Base-by-base conservation (phyloP, 768 basidiomycete species). In the Pisolithus microcarpus region DNA sequence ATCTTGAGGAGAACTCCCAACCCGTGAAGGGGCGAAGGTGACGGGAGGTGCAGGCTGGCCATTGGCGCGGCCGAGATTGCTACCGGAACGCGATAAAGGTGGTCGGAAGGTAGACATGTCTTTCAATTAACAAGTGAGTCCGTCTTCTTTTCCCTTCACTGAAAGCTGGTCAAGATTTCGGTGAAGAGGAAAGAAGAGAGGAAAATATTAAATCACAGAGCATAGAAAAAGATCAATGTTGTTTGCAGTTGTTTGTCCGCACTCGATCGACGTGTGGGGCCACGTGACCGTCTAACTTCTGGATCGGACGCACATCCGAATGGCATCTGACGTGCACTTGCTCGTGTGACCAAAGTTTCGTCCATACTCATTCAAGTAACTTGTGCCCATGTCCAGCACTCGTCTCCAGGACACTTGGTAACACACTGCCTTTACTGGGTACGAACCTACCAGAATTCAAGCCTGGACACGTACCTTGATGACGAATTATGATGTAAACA, bases 61-160 rank as follows among this genome's bases (percentile, higher is more conserved):
- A 45, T 68, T 71, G 38, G 54, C 59, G 43, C 58, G 64, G 50
- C 69, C 60, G 24, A 68, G 59, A 50, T 61, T 66, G 58, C 73
- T 79, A 15, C 71, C 61, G 21, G 75, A 68, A 52, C 79, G 76
- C 50, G 72, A 63, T 48, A 84, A 66, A 31, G 63, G 48, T 19
- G 78, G 75, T 21, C 75, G 74, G 36, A 67, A 63, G 26, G 66
- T 64, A 43, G n/a, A 7, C 37, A 44, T 48, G 53, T 19, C 38
- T 30, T 42, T 48, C 40, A 52, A 44, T 43, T 43, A 15, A 8
- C 28, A n/a, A 26, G 15, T 44, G 3, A 60, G 55, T 5, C 30
- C 19, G 63, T 72, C 70, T 70, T 76, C 77, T 75, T 75, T 73
- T 60, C 72, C 67, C 75, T 74, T 65, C 72, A 69, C 71, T 72